phyloP scores from a whole-genome alignment of 2,329 filamentous ascomycete species.

The Cucurbitaria berberidis region DNA sequence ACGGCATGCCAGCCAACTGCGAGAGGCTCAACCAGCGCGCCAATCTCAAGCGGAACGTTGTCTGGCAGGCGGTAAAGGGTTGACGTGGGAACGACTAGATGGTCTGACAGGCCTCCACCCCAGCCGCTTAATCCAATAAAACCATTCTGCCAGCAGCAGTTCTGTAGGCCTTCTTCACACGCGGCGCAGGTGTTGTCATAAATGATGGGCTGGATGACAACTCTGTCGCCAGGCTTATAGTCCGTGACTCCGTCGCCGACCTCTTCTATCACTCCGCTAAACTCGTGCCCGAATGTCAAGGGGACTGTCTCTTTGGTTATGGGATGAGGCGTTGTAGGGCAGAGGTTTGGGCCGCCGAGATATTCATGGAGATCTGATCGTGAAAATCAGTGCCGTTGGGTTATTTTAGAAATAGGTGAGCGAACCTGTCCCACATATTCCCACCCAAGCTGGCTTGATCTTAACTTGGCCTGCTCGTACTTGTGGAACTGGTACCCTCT shows the following conservation, averaged over 20 bases:
- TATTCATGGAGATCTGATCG: slow-evolving; percentile 55
- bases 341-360: slow-evolving; percentile 54
- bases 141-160: slow-evolving; percentile 62
- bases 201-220: slow-evolving; percentile 61
- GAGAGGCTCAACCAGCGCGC: slow-evolving; percentile 61
- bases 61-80: slow-evolving; percentile 57
- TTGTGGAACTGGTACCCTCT: slow-evolving; percentile 51
- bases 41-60: slow-evolving; percentile 59
- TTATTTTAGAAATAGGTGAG: not conserved
- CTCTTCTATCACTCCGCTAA: slow-evolving; percentile 59
- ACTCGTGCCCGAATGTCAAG: slow-evolving; percentile 62
- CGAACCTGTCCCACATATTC: slow-evolving; percentile 52
- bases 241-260: slow-evolving; percentile 57
- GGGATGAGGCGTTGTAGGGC: slow-evolving; percentile 60
- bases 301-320: slow-evolving; percentile 60
- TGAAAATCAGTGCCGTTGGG: not conserved
- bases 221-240: slow-evolving; percentile 57
- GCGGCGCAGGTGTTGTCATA: slow-evolving; percentile 61
- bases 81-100: slow-evolving; percentile 57
- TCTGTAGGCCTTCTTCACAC: slow-evolving; percentile 59
- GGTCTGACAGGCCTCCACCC: slow-evolving; percentile 60
- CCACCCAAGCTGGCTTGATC: slow-evolving; percentile 50
- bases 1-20: slow-evolving; percentile 64
- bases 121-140: slow-evolving; percentile 61
- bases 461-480: slow-evolving; percentile 52